Percentiles rank a stretch among this genome's conserved stretches.
These are phyloP conservation scores for Fraxinus xanthoxyloides DNA, from an alignment of 305 asterid genomes.

Conservation along the genomic window DNA sequence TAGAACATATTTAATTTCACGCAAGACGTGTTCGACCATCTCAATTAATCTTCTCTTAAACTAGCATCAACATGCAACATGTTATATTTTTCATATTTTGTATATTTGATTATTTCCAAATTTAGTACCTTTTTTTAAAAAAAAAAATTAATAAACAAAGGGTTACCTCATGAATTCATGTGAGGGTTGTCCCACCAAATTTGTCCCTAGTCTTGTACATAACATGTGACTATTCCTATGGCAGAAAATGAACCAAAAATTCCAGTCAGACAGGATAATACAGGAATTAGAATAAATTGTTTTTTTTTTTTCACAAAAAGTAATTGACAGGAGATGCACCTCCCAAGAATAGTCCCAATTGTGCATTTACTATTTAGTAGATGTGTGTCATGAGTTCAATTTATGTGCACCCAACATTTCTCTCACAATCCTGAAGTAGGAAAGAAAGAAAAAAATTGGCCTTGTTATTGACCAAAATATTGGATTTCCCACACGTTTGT, in stretches of 20 bases:
- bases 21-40: not conserved
- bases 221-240: slow-evolving; percentile 41
- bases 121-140: not conserved
- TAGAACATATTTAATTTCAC: not conserved
- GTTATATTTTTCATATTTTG: not conserved
- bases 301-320: not conserved
- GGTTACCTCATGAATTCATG: slow-evolving; percentile 34
- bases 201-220: slow-evolving; percentile 48
- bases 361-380: not conserved
- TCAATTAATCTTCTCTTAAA: not conserved
- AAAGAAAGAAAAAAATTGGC: not conserved
- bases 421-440: not conserved
- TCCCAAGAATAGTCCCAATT: not conserved
- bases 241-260: slow-evolving; percentile 8
- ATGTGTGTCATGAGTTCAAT: not conserved
- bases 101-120: not conserved
- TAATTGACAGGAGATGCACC: not conserved
- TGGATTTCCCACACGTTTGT: no score
- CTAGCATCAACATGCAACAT: no score
- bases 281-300: not conserved
- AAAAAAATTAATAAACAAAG: not conserved
- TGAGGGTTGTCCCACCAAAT: slow-evolving; percentile 47
- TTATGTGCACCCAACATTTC: slow-evolving; percentile 1
- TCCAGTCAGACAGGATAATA: slow-evolving; percentile 23
- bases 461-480: not conserved